Base-by-base conservation (phyloP, 2,329 filamentous ascomycete species). In the Botrytis aclada region DNA sequence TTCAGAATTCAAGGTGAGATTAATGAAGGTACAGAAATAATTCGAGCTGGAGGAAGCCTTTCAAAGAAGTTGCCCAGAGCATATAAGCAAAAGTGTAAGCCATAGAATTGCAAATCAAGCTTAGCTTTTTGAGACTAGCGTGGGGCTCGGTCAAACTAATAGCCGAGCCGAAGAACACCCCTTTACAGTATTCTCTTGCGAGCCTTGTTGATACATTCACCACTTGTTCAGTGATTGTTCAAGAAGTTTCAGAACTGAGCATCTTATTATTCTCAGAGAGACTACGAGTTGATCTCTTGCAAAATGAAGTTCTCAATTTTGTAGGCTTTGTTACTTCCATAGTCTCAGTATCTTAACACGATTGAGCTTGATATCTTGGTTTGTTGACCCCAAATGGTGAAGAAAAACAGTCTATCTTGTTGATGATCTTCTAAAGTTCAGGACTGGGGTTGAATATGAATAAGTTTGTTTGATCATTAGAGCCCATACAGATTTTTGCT, bases 21-120 rank as follows among this genome's bases (percentile, higher is more conserved):
- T 69, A 69, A 69, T 69, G 34, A 47, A 60, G 51, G 41, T 58
- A 72, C 70, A 69, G 63, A 69, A 72, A 69, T 61, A 69, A 51
- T 72, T 60, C 22, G 41, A 14, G 22, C 58, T 71, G 58, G 34
- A 43, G 7, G 29, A 70, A 61, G 54, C 10, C 66, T 54, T 69
- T 69, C 65, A 69, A 56, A 56, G 64, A 66, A 54, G 65, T 43
- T 39, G 47, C 65, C 65, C 65, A 56, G 65, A 32, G 47, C 37
- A 56, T 69, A n/a, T 32, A 69, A 69, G 65, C 65, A 69, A 56
- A 69, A 70, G 64, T 45, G 66, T 61, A 45, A 8, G 20, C n/a
- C 51, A 14, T 56, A 56, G 51, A 56, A 56, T 56, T 56, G 51
- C n/a, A 41, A 43, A 45, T 62, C 34, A 56, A 70, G 65, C 65